Percentiles rank a stretch among this genome's conserved stretches.
Evolutionary conservation across 306 rosid species (phyloP).

Genomic region (Mimosa pudica): DNA sequence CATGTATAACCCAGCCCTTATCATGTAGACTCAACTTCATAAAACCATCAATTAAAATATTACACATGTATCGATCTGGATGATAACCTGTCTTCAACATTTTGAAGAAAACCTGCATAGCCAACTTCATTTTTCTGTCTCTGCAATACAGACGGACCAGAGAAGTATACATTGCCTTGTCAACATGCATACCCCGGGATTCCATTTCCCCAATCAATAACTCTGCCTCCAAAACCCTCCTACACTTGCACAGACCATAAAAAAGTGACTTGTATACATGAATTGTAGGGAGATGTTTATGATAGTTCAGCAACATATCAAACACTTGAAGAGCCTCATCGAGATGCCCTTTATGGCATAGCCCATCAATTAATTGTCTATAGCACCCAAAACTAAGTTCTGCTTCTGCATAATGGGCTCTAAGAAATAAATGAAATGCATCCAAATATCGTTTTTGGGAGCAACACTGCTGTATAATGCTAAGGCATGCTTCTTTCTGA

Average conservation of each 20-base stretch:
- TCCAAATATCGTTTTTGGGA: conserved; percentile 39
- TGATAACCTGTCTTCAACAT: conserved; percentile 48
- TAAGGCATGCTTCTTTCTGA: conserved; percentile 35
- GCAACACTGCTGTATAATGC: conserved; percentile 38
- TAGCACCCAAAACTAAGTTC: conserved; percentile 36
- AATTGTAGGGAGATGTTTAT: conserved; percentile 37
- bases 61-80: conserved; percentile 46
- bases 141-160: conserved; percentile 44
- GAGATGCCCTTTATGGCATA: conserved; percentile 43
- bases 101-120: conserved; percentile 48
- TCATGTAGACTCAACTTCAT: conserved; percentile 41
- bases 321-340: conserved; percentile 51
- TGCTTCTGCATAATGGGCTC: conserved; percentile 33
- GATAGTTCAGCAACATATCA: conserved; percentile 37
- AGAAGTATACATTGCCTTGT: conserved; percentile 51
- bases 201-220: conserved; percentile 45
- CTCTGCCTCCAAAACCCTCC: conserved; percentile 48
- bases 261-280: conserved; percentile 48
- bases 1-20: conserved; percentile 45
- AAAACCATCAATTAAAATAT: conserved; percentile 49
- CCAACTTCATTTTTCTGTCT: conserved; percentile 49
- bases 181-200: conserved; percentile 43
- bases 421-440: conserved; percentile 41
- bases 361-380: conserved; percentile 44
- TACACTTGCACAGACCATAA: conserved; percentile 50